Evolutionary conservation across 208 protist species (phyloP).

Genomic region (Leptomonas seymouri): DNA sequence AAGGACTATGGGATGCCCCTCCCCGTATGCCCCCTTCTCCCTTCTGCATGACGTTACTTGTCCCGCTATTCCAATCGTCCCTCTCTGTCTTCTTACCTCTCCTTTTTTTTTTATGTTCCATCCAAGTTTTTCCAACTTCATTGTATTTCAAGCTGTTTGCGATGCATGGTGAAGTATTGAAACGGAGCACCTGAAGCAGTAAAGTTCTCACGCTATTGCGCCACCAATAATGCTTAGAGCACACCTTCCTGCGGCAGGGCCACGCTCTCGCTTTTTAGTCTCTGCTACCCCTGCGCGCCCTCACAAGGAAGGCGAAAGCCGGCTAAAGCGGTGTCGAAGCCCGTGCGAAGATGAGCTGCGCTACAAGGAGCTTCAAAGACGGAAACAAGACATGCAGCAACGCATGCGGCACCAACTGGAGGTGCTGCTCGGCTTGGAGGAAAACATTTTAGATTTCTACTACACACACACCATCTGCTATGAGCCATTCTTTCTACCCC

Average conservation of each 20-base stretch:
- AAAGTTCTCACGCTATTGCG: neutral
- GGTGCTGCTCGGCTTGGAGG: slow-evolving; percentile 35
- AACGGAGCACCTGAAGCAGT: no score
- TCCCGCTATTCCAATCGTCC: no score
- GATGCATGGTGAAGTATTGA: neutral
- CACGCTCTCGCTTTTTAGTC: neutral
- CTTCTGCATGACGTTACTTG: neutral
- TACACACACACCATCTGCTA: slow-evolving; percentile 51
- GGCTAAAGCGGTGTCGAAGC: slow-evolving; percentile 21
- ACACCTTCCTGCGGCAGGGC: neutral
- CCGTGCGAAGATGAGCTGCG: slow-evolving; percentile 36
- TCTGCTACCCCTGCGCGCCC: neutral
- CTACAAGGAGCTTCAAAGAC: slow-evolving; percentile 22
- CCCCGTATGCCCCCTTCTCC: neutral
- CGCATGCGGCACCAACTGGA: slow-evolving; percentile 3
- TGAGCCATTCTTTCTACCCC: slow-evolving; percentile 23
- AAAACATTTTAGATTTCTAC: slow-evolving; percentile 60
- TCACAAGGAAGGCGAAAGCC: slow-evolving; percentile 2
- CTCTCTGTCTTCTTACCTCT: no score
- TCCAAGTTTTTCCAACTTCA: no score
- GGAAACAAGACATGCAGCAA: slow-evolving; percentile 9
- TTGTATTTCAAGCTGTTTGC: no score
- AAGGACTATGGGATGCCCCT: no score
- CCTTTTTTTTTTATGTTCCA: no score
- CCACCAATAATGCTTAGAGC: slow-evolving; percentile 1